Conservation (phyloP, 164 flowering plant species). For the Magnolia officinalis region DNA sequence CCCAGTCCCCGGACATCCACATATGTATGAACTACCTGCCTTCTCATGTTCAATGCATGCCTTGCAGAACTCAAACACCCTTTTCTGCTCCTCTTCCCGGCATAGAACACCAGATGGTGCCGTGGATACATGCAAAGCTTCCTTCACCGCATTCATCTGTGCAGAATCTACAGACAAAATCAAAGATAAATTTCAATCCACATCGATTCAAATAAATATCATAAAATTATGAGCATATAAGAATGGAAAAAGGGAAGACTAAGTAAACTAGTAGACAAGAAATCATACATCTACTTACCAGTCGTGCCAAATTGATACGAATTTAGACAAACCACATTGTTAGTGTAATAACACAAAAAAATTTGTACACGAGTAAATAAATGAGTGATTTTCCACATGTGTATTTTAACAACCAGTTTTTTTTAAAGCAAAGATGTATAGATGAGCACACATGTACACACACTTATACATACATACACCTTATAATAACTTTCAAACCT, state of each 20-base stretch:
- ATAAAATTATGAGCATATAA: background rate
- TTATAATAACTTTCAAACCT: too few species aligned
- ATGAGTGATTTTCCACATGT: too few species aligned
- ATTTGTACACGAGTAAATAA: too few species aligned
- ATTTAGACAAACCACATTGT: background rate
- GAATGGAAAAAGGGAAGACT: background rate
- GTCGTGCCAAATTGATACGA: background rate
- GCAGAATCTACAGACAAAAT: constrained; percentile 35
- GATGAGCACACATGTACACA: too few species aligned
- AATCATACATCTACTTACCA: background rate
- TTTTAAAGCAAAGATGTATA: too few species aligned
- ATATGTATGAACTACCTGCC: constrained; percentile 73
- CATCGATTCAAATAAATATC: background rate
- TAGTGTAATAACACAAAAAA: background rate
- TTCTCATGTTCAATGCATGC: constrained; percentile 50
- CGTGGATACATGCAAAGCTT: constrained; percentile 76
- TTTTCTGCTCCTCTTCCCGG: constrained; percentile 30
- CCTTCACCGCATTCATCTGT: constrained; percentile 67
- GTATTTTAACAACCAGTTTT: too few species aligned
- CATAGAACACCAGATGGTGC: constrained; percentile 37
- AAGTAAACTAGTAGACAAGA: background rate
- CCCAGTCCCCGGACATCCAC: constrained; percentile 97
- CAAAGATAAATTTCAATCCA: background rate
- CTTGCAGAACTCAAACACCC: constrained; percentile 73
- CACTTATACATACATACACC: too few species aligned